These are phyloP conservation scores for Panaeolus papilionaceus DNA, from an alignment of 768 basidiomycete genomes.

Conservation along the genomic window DNA sequence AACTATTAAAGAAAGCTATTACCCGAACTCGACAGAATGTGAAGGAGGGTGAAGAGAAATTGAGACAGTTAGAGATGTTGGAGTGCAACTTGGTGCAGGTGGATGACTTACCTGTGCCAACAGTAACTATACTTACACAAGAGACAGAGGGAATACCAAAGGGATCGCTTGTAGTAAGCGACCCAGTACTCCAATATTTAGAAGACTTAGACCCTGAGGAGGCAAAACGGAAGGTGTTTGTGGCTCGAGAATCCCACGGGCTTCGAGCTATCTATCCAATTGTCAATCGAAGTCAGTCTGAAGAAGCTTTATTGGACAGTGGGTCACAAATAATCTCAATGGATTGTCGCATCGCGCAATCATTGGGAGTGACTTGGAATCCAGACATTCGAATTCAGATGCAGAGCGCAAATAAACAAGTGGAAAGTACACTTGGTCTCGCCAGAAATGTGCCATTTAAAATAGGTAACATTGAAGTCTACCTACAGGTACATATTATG, in stretches of 20 bases:
- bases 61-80: too few species aligned
- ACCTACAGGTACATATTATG: conserved; percentile 35
- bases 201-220: too few species aligned
- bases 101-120: too few species aligned
- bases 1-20: too few species aligned
- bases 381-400: conserved; percentile 27
- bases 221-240: neutral
- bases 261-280: conserved; percentile 15
- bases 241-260: conserved; percentile 15
- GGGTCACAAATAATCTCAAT: conserved; percentile 35
- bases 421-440: conserved; percentile 29
- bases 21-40: too few species aligned
- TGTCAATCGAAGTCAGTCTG: conserved; percentile 15
- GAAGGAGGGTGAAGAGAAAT: too few species aligned
- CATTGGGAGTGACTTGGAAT: conserved; percentile 26
- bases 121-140: too few species aligned
- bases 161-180: too few species aligned
- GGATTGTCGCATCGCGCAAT: conserved; percentile 21
- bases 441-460: conserved; percentile 10
- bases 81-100: too few species aligned
- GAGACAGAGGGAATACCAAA: too few species aligned
- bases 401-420: conserved; percentile 31
- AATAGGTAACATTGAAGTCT: conserved; percentile 28
- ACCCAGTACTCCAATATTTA: too few species aligned
- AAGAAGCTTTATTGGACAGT: conserved; percentile 26